phyloP scores from a whole-genome alignment of 2,329 filamentous ascomycete species.

The Aspergillus piperis region DNA sequence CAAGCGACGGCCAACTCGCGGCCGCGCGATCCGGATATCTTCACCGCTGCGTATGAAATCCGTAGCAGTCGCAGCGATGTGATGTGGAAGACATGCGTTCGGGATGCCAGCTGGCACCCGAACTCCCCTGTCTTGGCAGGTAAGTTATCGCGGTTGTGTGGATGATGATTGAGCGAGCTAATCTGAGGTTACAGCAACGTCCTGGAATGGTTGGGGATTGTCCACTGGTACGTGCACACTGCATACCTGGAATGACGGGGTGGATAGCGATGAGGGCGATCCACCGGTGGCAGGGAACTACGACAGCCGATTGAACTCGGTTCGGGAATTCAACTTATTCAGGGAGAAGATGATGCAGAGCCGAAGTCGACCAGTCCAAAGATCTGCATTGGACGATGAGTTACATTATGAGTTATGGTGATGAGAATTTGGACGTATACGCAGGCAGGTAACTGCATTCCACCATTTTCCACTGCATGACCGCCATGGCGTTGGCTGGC shows the following conservation, averaged over 20 bases:
- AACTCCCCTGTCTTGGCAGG: slow-evolving; percentile 75
- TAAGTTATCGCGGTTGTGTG: slow-evolving; percentile 36
- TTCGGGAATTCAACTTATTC: slow-evolving; percentile 47
- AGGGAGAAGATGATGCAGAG: slow-evolving; percentile 23
- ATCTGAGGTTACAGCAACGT: slow-evolving; percentile 61
- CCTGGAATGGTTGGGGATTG: slow-evolving; percentile 77
- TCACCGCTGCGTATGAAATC: slow-evolving; percentile 59
- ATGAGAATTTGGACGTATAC: neutral
- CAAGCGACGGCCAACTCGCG: slow-evolving; percentile 66
- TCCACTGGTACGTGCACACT: slow-evolving; percentile 73
- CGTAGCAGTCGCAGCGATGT: slow-evolving; percentile 53
- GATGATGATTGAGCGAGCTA: neutral
- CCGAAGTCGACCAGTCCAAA: slow-evolving; percentile 18
- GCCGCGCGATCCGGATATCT: slow-evolving; percentile 55
- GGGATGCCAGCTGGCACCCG: slow-evolving; percentile 91
- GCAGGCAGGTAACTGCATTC: neutral
- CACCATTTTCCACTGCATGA: neutral
- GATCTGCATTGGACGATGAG: slow-evolving; percentile 6
- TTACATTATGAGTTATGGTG: slow-evolving; percentile 13
- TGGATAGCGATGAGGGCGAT: slow-evolving; percentile 63
- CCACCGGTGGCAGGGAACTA: slow-evolving; percentile 61
- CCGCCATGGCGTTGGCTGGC: neutral
- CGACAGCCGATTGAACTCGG: slow-evolving; percentile 59
- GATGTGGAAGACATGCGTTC: slow-evolving; percentile 74
- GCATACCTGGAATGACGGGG: slow-evolving; percentile 73